Percentiles rank a stretch among this genome's conserved stretches.
Conservation (phyloP, 179 eudicot genomes). For the Spinacia oleracea region DNA sequence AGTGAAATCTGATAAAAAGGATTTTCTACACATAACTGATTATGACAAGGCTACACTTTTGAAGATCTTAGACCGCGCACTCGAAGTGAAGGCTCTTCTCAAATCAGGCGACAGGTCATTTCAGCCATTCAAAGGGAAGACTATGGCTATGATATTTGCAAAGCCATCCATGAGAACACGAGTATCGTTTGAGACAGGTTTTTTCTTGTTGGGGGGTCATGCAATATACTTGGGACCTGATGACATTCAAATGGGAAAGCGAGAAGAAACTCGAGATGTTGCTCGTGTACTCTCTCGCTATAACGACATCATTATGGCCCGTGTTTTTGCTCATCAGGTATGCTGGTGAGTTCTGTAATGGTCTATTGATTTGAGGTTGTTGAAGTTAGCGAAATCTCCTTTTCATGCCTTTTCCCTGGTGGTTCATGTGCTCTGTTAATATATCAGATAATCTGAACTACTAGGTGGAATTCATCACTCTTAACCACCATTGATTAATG, state of each 20-base stretch:
- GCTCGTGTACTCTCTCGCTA: conserved; percentile 94
- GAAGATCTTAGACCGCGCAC: conserved; percentile 83
- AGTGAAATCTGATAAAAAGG: conserved; percentile 68
- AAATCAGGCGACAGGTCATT: conserved; percentile 90
- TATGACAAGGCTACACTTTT: conserved; percentile 81
- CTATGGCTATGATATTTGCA: conserved; percentile 98
- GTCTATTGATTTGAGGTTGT: conserved; percentile 15
- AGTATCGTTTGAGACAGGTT: conserved; percentile 97
- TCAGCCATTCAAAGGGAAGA: conserved; percentile 88
- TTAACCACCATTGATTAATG: background rate
- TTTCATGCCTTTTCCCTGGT: background rate
- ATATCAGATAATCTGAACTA: background rate
- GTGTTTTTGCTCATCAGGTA: conserved; percentile 99
- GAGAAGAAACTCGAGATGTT: conserved; percentile 98
- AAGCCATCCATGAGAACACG: conserved; percentile 99
- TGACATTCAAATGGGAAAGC: conserved; percentile 99
- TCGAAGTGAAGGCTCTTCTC: conserved; percentile 73
- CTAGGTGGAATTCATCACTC: background rate
- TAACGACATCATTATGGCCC: conserved; percentile 97
- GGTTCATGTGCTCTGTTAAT: background rate
- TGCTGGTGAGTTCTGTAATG: conserved; percentile 42
- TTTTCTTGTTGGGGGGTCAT: conserved; percentile 93
- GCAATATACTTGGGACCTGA: conserved; percentile 90
- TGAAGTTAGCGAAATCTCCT: background rate
- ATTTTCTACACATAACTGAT: conserved; percentile 85